Percentiles rank a stretch among this genome's conserved stretches.
These are phyloP conservation scores for Trichoderma arundinaceum DNA, from an alignment of 2,329 filamentous ascomycete genomes.

Conservation along the genomic window DNA sequence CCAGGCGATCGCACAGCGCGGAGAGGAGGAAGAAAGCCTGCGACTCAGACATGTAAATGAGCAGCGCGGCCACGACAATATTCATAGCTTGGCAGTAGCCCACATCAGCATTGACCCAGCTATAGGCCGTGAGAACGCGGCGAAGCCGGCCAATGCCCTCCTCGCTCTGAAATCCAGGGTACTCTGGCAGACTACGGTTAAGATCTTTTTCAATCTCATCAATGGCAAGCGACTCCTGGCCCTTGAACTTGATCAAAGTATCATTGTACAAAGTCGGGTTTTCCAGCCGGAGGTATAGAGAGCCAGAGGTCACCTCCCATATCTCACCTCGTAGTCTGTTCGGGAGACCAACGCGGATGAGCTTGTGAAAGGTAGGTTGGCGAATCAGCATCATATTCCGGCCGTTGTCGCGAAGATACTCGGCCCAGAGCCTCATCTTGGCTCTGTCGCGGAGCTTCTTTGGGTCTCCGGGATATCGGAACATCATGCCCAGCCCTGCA, in stretches of 20 bases:
- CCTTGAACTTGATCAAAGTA: constrained; percentile 81
- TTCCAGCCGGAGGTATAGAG: constrained; percentile 84
- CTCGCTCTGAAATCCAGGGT: constrained; percentile 94
- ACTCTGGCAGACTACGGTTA: constrained; percentile 94
- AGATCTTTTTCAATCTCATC: constrained; percentile 99
- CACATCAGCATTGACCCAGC: constrained; percentile 93
- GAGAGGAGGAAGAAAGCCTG: constrained; percentile 96
- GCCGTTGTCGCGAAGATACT: constrained; percentile 94
- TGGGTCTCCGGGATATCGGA: constrained; percentile 92
- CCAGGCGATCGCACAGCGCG: constrained; percentile 85
- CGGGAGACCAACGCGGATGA: constrained; percentile 92
- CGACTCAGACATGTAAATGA: constrained; percentile 97
- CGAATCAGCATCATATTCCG: constrained; percentile 90
- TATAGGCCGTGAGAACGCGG: constrained; percentile 93
- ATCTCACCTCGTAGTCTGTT: constrained; percentile 92
- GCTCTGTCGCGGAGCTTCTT: constrained; percentile 92
- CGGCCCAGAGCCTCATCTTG: constrained; percentile 97
- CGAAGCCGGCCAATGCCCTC: constrained; percentile 90
- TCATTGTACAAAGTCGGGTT: constrained; percentile 84
- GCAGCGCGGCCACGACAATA: constrained; percentile 94
- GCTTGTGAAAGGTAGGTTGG: constrained; percentile 96
- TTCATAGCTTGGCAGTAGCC: constrained; percentile 99
- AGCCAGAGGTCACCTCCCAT: constrained; percentile 94
- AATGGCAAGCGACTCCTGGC: constrained; percentile 89
- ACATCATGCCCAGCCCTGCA: constrained; percentile 88